Evolutionary conservation across 176 grass and related monocot species (phyloP).

Genomic region (Phragmites australis): DNA sequence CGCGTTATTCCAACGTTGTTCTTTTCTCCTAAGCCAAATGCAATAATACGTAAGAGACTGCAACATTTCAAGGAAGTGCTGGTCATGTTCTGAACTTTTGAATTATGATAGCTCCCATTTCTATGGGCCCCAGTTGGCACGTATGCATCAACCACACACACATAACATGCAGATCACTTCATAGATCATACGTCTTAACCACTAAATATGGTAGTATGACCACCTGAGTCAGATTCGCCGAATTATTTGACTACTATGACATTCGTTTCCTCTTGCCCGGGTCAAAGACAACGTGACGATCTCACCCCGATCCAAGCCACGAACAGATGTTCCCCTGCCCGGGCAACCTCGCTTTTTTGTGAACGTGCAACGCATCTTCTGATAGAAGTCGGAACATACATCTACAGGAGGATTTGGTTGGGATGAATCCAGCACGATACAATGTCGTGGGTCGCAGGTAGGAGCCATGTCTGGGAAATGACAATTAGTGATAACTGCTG

Average conservation of each 20-base stretch:
- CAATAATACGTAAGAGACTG: neutral
- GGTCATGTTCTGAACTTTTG: conserved; percentile 1
- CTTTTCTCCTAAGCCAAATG: neutral
- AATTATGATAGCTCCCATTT: neutral
- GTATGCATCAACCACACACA: neutral
- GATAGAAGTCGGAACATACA: neutral
- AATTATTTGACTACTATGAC: conserved; percentile 21
- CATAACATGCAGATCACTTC: neutral
- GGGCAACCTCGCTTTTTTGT: conserved; percentile 1
- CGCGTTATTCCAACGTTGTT: neutral
- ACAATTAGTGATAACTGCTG: neutral
- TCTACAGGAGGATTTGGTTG: neutral
- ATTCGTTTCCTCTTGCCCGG: neutral
- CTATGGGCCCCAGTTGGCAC: neutral
- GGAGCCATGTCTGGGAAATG: neutral
- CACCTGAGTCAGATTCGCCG: conserved; percentile 29
- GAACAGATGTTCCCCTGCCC: conserved; percentile 25
- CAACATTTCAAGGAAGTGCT: neutral
- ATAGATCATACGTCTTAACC: neutral
- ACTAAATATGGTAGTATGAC: neutral
- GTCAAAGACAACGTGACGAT: conserved; percentile 36
- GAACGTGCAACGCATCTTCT: conserved; percentile 48
- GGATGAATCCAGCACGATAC: conserved; percentile 17
- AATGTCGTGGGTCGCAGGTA: neutral
- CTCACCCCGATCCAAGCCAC: conserved; percentile 36